A percentile compares a stretch with the other conserved stretches of the same genome.
phyloP scores from a whole-genome alignment of 2,329 filamentous ascomycete genomes.

The Fusarium robinianum region DNA sequence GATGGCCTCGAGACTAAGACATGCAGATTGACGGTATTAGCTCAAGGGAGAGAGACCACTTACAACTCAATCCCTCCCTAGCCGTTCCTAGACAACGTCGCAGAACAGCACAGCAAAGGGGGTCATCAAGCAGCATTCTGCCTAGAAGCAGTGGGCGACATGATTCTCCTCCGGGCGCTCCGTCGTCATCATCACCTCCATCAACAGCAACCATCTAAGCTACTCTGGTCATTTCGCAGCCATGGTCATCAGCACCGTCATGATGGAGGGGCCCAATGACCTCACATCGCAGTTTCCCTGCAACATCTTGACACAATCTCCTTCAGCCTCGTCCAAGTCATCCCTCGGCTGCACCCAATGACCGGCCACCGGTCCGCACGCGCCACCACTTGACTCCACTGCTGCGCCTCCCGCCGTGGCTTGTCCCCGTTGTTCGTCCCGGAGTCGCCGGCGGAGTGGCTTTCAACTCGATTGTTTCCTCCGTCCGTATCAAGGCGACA shows the following conservation, averaged over 20 bases:
- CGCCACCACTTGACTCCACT: conserved; percentile 32
- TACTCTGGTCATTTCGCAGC: conserved; percentile 7
- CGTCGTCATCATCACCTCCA: conserved; percentile 8
- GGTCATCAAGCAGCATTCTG: too few relatives aligned
- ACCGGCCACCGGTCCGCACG: conserved; percentile 20
- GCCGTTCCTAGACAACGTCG: too few relatives aligned
- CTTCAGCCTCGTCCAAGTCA: conserved; percentile 30
- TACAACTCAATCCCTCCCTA: too few relatives aligned
- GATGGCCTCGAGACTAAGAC: conserved; percentile 5
- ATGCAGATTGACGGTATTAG: conserved; percentile 9
- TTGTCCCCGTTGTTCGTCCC: conserved; percentile 32
- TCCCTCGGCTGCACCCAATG: conserved; percentile 27
- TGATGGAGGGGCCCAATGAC: conserved; percentile 25
- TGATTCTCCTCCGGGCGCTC: too few relatives aligned
- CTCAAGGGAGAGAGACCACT: too few relatives aligned
- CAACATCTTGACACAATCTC: conserved; percentile 6
- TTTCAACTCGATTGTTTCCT: conserved; percentile 20
- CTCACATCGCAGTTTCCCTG: conserved; percentile 21
- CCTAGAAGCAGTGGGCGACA: too few relatives aligned
- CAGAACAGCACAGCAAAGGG: too few relatives aligned
- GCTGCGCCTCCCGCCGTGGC: conserved; percentile 42
- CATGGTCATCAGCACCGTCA: conserved; percentile 9
- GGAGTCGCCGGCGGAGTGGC: conserved; percentile 38
- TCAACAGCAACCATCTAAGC: conserved; percentile 9
- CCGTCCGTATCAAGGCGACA: conserved; percentile 30